These are phyloP conservation scores for Thalassiosira mediterranea DNA, from an alignment of 352 stramenopile species.

Conservation along the genomic window DNA sequence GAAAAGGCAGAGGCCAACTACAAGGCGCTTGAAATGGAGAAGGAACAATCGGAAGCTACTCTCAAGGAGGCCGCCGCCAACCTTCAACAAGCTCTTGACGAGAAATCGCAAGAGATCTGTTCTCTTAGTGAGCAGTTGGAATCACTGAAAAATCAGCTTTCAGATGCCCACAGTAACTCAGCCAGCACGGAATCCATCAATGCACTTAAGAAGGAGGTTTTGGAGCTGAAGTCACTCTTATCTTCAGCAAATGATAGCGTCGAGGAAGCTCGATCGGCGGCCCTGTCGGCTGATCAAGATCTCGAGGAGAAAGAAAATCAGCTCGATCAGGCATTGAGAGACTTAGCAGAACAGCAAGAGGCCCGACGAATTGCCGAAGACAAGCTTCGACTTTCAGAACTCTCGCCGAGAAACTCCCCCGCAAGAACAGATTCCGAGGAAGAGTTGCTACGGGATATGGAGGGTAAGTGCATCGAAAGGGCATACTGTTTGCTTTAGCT, in stretches of 20 bases:
- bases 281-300: constrained; percentile 50
- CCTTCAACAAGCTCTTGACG: constrained; percentile 6
- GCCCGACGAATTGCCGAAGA: constrained; percentile 44
- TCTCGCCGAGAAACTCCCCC: constrained; percentile 13
- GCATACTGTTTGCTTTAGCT: no score
- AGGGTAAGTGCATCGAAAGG: constrained; percentile 30
- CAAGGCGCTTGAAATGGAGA: constrained; percentile 26
- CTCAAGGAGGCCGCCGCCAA: constrained; percentile 9
- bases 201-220: constrained; percentile 34
- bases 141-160: constrained; percentile 1
- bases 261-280: constrained; percentile 49
- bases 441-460: constrained; percentile 46
- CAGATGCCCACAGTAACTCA: no score
- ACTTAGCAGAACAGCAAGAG: constrained; percentile 61
- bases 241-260: constrained; percentile 61
- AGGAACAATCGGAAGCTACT: constrained; percentile 25
- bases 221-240: constrained; percentile 69
- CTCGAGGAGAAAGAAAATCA: constrained; percentile 55
- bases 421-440: constrained; percentile 38
- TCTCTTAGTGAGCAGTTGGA: constrained; percentile 22
- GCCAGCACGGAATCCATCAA: constrained; percentile 7
- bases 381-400: constrained; percentile 23
- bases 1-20: constrained; percentile 18
- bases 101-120: constrained; percentile 17
- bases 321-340: constrained; percentile 57